Evolutionary conservation across 139 green algal genomes (phyloP), one percentile per base, ranked within the genome.

Genomic region (Limnomonas spitsbergensis): DNA sequence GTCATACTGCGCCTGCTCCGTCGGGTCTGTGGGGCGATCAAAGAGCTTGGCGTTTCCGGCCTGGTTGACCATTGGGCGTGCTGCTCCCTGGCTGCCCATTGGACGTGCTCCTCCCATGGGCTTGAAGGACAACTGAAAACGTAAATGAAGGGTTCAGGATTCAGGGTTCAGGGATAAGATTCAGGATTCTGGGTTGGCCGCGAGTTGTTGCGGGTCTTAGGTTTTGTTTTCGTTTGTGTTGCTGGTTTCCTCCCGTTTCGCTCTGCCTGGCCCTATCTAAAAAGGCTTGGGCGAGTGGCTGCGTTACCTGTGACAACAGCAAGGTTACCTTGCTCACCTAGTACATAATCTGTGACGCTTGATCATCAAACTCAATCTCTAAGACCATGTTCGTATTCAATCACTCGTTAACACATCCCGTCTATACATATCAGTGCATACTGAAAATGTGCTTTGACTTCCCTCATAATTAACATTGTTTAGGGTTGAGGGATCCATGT

Each of bases 1-100:
- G 40, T 84, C 66, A 37, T 80, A 84, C 2, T 47, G 54, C 6
- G 66, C 38, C 2, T 7, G 2, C 31, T 61, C 73, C 1, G 73
- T 27, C n/a, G 53, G 61, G 6, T 40, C 36, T 31, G 35, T 1
- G 3, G 73, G 79, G 6, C 68, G 68, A 29, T 24, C 35, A 47
- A 53, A 74, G 27, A 27, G 1, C 2, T 2, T 66, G 3, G 26
- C 9, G 61, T 34, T 61, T 36, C 7, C 61, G 9, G 27, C 61
- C 27, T 39, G 9, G 61, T 24, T 72, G 61, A 7, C 29, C 6
- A 39, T 36, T 34, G 27, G 29, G 61, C 61, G 9, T 72, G 27
- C 29, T 36, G 26, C 61, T 39, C 27, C 61, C 27, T 39, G 9
- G 61, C 26, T 72, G 61, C 61, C 29, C 6, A 39, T 36, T 34